A percentile compares a stretch with the other conserved stretches of the same genome.
Evolutionary conservation across 495 filamentous ascomycete genomes (phyloP).

Genomic region (Penicillium fimorum): DNA sequence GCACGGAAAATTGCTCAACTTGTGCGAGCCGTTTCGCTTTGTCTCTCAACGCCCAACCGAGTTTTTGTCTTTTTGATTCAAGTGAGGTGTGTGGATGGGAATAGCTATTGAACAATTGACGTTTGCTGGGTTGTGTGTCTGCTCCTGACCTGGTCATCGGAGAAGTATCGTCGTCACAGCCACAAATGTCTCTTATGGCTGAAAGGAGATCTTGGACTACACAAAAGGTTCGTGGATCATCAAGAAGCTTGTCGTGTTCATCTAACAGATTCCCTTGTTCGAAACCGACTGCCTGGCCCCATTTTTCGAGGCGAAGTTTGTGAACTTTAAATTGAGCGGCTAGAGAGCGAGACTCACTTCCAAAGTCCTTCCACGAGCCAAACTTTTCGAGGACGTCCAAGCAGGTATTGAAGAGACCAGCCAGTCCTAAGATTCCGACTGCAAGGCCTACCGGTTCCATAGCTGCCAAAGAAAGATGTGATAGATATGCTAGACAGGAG

Average conservation of each 20-base stretch:
- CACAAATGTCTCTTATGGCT: not conserved
- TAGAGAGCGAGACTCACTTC: conserved; percentile 3
- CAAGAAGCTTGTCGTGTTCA: conserved; percentile 7
- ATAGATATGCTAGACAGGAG: no score
- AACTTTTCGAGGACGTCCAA: conserved; percentile 10
- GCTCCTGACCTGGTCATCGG: not conserved
- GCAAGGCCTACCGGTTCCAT: no score
- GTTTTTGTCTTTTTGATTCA: conserved; percentile 8
- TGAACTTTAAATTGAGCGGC: conserved; percentile 9
- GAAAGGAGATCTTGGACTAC: conserved; percentile 1
- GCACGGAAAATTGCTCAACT: conserved; percentile 6
- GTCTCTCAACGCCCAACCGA: conserved; percentile 8
- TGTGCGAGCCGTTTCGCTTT: conserved; percentile 8
- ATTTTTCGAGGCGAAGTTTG: conserved; percentile 9
- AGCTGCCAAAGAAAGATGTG: no score
- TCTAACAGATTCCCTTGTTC: not conserved
- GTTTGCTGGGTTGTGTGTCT: no score
- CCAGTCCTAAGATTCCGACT: conserved; percentile 12
- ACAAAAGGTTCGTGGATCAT: conserved; percentile 2
- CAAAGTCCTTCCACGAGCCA: conserved; percentile 7
- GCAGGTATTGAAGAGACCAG: conserved; percentile 14
- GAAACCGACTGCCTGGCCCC: conserved; percentile 6
- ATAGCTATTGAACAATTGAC: no score
- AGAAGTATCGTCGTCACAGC: not conserved
- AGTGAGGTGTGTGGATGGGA: not conserved